These are phyloP conservation scores for Eutrema salsugineum DNA, from an alignment of 441 rosid species.

Conservation along the genomic window DNA sequence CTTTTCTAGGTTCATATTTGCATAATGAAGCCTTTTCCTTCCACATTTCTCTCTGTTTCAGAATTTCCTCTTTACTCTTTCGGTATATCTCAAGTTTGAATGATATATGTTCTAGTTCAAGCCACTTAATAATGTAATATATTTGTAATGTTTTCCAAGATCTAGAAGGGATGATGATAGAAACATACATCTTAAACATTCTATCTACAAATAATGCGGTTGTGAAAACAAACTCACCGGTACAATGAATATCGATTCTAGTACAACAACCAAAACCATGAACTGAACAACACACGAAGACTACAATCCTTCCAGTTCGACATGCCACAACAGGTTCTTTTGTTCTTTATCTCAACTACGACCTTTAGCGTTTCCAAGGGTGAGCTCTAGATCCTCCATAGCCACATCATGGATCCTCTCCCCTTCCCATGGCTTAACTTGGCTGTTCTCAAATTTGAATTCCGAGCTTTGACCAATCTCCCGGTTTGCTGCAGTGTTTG, in stretches of 20 bases:
- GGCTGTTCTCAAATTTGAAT: constrained; percentile 70
- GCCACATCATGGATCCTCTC: constrained; percentile 95
- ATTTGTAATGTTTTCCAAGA: constrained; percentile 18
- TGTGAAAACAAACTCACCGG: constrained; percentile 34
- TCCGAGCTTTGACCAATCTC: constrained; percentile 69
- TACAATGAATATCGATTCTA: constrained; percentile 17
- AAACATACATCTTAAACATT: constrained; percentile 29
- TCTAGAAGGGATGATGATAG: constrained; percentile 30
- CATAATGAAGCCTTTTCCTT: background rate
- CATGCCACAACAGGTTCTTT: constrained; percentile 2
- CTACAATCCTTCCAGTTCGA: constrained; percentile 1
- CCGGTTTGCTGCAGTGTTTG: constrained; percentile 30
- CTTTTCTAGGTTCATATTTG: background rate
- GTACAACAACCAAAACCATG: constrained; percentile 26
- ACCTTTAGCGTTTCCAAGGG: constrained; percentile 77
- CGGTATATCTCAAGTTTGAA: background rate
- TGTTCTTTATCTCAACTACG: constrained; percentile 14
- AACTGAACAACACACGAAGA: constrained; percentile 12
- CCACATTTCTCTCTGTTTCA: background rate
- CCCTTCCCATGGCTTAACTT: constrained; percentile 98
- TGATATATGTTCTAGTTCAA: constrained; percentile 14
- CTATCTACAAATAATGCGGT: constrained; percentile 61
- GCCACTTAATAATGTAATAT: constrained; percentile 22
- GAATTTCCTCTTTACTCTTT: background rate
- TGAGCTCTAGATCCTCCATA: constrained; percentile 94